Conservation (phyloP, 2,329 filamentous ascomycete genomes). For the Eurotiales sp. region DNA sequence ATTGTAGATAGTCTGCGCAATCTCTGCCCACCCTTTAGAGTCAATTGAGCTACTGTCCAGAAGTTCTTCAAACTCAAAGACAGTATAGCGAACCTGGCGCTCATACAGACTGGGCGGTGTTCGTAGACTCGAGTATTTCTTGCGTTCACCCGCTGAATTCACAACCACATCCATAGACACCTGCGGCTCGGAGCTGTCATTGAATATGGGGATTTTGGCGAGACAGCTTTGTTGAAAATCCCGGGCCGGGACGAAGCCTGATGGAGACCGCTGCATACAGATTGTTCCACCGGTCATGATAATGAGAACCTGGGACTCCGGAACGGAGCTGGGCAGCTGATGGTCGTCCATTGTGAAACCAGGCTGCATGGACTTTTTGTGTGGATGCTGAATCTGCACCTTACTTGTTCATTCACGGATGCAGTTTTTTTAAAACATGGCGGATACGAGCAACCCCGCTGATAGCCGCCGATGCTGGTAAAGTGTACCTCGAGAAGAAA, state of each 20-base stretch:
- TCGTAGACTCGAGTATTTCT: conserved; percentile 64
- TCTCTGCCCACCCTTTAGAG: conserved; percentile 78
- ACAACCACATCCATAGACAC: conserved; percentile 54
- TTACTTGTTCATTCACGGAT: no score
- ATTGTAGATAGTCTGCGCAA: conserved; percentile 71
- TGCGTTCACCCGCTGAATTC: conserved; percentile 46
- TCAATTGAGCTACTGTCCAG: conserved; percentile 90
- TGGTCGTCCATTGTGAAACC: conserved; percentile 7
- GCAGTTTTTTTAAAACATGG: no score
- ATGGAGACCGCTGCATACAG: conserved; percentile 79
- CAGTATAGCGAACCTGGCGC: conserved; percentile 75
- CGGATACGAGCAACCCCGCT: no score
- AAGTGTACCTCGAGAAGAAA: no score
- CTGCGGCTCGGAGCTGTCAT: conserved; percentile 60
- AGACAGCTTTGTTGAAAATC: conserved; percentile 81
- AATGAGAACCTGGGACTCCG: conserved; percentile 78
- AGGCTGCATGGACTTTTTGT: neutral
- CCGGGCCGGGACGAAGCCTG: conserved; percentile 74
- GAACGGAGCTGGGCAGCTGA: conserved; percentile 29
- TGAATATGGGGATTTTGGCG: conserved; percentile 78
- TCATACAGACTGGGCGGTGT: conserved; percentile 78
- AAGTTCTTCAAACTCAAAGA: conserved; percentile 78
- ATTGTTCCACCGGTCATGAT: conserved; percentile 83
- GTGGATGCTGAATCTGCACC: neutral
- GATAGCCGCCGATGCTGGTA: no score